Evolutionary conservation across 2,329 filamentous ascomycete species (phyloP).

Genomic region (Lachnellula arida): DNA sequence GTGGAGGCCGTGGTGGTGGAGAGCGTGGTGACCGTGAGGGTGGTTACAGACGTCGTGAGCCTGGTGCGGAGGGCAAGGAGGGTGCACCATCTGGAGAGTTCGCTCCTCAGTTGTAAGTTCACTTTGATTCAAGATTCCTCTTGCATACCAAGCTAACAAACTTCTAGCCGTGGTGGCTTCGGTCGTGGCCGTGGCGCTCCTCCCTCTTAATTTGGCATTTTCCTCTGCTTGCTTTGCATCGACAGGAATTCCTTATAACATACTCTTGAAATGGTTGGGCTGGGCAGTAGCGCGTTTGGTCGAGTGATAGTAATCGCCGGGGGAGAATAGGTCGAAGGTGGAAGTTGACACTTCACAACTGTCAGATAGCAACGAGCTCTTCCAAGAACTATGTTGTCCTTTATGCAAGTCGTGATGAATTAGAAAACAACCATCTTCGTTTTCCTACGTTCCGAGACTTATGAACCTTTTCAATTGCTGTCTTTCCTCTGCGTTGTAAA

Average conservation of each 20-base stretch:
- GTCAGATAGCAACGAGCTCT: constrained; percentile 36
- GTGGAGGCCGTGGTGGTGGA: constrained; percentile 64
- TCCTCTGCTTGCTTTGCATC: constrained; percentile 33
- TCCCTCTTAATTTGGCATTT: constrained; percentile 29
- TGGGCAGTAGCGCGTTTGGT: constrained; percentile 44
- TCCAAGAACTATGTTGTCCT: constrained; percentile 24
- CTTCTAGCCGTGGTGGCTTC: constrained; percentile 71
- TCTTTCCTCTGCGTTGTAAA: no score
- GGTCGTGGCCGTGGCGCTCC: constrained; percentile 72
- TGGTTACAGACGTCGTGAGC: constrained; percentile 87
- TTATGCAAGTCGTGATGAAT: no score
- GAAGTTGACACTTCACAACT: constrained; percentile 38
- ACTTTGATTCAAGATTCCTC: background rate
- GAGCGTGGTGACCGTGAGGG: constrained; percentile 69
- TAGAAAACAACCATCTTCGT: no score
- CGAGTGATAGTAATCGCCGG: constrained; percentile 46
- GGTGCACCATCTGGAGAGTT: constrained; percentile 89
- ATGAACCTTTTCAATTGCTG: no score
- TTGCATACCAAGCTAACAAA: constrained; percentile 32
- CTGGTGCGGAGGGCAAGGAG: constrained; percentile 74
- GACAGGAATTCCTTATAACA: constrained; percentile 31
- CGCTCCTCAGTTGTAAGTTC: constrained; percentile 77
- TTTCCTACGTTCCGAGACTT: no score
- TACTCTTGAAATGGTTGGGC: constrained; percentile 36
- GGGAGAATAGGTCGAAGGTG: constrained; percentile 42